Conservation (phyloP, 2,329 filamentous ascomycete genomes). For the Thermoascus crustaceus region DNA sequence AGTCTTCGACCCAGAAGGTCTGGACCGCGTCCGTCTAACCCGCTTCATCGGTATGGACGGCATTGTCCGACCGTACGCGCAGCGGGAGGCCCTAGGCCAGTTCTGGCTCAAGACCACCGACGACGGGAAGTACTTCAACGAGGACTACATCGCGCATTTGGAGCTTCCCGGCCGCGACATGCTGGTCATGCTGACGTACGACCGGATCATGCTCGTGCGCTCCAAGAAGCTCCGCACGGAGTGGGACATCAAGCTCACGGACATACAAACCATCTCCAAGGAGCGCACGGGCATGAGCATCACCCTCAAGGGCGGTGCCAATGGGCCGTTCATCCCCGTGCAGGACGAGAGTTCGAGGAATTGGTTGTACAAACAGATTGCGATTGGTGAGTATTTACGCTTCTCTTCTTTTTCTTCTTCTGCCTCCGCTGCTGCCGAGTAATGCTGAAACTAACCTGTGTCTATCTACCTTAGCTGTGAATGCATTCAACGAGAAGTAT, state of each 20-base stretch:
- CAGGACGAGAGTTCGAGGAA: slow-evolving; percentile 71
- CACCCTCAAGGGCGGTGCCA: slow-evolving; percentile 77
- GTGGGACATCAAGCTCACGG: slow-evolving; percentile 94
- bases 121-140: slow-evolving; percentile 95
- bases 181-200: slow-evolving; percentile 81
- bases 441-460: slow-evolving; percentile 7
- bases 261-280: slow-evolving; percentile 94
- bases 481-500: slow-evolving; percentile 60
- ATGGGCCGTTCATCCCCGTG: slow-evolving; percentile 90
- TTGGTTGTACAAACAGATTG: slow-evolving; percentile 59
- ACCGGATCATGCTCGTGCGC: slow-evolving; percentile 80
- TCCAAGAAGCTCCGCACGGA: slow-evolving; percentile 78
- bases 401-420: neutral
- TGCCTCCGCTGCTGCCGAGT: neutral
- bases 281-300: slow-evolving; percentile 91
- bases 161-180: slow-evolving; percentile 84
- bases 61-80: slow-evolving; percentile 86
- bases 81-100: slow-evolving; percentile 90
- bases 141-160: slow-evolving; percentile 92
- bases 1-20: slow-evolving; percentile 88
- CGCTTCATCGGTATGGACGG: slow-evolving; percentile 89
- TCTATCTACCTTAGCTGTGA: slow-evolving; percentile 45
- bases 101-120: slow-evolving; percentile 99
- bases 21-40: slow-evolving; percentile 88
- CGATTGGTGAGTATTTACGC: slow-evolving; percentile 39